Conservation (phyloP, 148 eudicot genomes). For the Camellia lanceoleosa region DNA sequence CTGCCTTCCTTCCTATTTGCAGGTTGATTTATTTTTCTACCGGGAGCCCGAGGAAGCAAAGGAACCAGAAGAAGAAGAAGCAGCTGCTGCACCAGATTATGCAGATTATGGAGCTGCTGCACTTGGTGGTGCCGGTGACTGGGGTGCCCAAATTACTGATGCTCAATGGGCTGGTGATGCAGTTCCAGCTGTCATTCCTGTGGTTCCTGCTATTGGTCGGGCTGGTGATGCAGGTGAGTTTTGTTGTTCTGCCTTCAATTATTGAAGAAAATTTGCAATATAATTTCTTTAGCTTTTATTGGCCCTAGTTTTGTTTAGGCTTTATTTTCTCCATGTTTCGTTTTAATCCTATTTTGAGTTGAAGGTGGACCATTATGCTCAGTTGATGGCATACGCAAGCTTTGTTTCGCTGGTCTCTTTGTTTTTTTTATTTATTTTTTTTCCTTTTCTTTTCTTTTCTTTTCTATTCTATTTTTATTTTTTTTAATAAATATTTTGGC, state of each 20-base stretch:
- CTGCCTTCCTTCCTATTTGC: constrained; percentile 10
- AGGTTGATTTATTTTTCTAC: constrained; percentile 85
- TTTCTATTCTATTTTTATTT: too few species aligned
- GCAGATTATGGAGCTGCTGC: constrained; percentile 41
- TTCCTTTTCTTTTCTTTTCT: too few species aligned
- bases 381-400: not conserved
- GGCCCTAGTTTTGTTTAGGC: too few species aligned
- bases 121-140: constrained; percentile 33
- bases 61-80: constrained; percentile 62
- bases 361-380: not conserved
- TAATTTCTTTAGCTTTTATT: not conserved
- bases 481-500: too few species aligned
- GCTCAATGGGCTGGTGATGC: constrained; percentile 26
- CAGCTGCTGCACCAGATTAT: constrained; percentile 39
- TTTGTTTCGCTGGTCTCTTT: not conserved
- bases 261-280: not conserved
- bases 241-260: not conserved
- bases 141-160: constrained; percentile 36
- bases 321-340: too few species aligned
- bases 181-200: constrained; percentile 18
- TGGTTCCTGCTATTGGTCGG: constrained; percentile 33
- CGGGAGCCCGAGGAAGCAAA: constrained; percentile 78
- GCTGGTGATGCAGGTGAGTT: constrained; percentile 33
- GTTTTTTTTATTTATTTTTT: not conserved
- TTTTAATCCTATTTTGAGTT: too few species aligned